Evolutionary conservation across 805 yeast species (phyloP), one percentile per base, ranked within the genome.

Genomic region (Ogataea ganodermae): DNA sequence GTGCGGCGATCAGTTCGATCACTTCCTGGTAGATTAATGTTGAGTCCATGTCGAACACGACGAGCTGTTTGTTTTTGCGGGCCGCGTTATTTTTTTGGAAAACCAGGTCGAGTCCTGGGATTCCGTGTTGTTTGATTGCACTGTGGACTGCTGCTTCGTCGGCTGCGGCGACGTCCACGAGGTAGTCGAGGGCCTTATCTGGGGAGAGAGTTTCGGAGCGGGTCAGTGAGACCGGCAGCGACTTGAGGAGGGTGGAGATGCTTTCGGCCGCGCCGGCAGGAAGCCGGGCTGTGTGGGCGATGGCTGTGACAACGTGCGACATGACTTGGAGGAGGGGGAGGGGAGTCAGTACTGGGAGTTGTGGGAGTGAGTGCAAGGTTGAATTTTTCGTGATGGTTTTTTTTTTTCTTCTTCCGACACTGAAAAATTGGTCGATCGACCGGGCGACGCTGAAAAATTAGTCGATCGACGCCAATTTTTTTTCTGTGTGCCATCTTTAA

Each of bases 41-140:
- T 0, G 97, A 90, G 71, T 94, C 99, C 99, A 94, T 94, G 61
- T 94, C 99, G 63, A 94, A 94, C 9, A 95, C 88, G 51, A 88
- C 83, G 42, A 94, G 72, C 59, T 80, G 78, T 61, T 75, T 77
- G 44, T 51, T 35, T 58, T 63, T 67, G 63, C 74, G 71, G 39
- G 45, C 49, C 1, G 31, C 42, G 28, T 45, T 51, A 26, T 63
- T 62, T 30, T 52, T 61, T 55, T 79, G 83, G 24, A 76, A 64
- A 9, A 77, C 59, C 17, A 78, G 46, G 49, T 79, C 83, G 6
- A 74, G 61, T 6, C 60, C 62, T 4, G 54, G 55, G 13, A 65
- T 53, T 12, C 45, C 44, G n/a, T 56, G 44, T 6, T 52, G 48
- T 21, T 64, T 70, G 14, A 67, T 31, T 2, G 51, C 40, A 16